phyloP scores from a whole-genome alignment of 106 monocot species.

The Dendrobium catenatum region DNA sequence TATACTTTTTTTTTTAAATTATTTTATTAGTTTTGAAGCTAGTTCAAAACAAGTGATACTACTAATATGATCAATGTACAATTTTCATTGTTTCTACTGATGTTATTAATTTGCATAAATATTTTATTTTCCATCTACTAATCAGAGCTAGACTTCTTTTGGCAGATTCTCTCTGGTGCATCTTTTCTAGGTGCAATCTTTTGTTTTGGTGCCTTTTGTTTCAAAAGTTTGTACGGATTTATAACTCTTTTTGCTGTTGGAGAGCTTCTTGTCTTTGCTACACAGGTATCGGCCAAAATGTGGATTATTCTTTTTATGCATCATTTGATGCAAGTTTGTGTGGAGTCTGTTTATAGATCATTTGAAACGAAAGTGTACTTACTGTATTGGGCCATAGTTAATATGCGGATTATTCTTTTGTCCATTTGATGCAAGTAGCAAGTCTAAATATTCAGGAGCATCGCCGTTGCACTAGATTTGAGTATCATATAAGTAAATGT shows the following conservation, averaged over 20 bases:
- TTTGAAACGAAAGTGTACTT: too few relatives aligned
- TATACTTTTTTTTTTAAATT: not conserved
- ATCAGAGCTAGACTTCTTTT: not conserved
- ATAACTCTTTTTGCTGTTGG: constrained; percentile 68
- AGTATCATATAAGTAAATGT: too few relatives aligned
- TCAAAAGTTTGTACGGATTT: constrained; percentile 89
- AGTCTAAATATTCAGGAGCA: not conserved
- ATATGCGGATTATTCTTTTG: not conserved
- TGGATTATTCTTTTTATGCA: not conserved
- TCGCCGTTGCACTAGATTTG: not conserved
- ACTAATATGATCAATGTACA: not conserved
- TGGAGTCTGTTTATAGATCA: not conserved
- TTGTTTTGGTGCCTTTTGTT: constrained; percentile 90
- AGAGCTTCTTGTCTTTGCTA: constrained; percentile 88
- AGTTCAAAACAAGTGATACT: not conserved
- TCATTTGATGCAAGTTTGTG: too few relatives aligned
- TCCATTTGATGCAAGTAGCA: not conserved
- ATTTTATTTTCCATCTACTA: not conserved
- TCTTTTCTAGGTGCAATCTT: constrained; percentile 84
- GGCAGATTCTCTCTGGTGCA: constrained; percentile 82
- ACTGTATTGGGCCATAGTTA: not conserved
- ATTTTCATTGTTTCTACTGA: not conserved
- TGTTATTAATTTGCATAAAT: not conserved
- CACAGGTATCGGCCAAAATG: constrained; percentile 48
- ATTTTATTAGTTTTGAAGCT: not conserved